Conservation (phyloP, 176 grass and related monocot species). For the Aegilops bicornis region DNA sequence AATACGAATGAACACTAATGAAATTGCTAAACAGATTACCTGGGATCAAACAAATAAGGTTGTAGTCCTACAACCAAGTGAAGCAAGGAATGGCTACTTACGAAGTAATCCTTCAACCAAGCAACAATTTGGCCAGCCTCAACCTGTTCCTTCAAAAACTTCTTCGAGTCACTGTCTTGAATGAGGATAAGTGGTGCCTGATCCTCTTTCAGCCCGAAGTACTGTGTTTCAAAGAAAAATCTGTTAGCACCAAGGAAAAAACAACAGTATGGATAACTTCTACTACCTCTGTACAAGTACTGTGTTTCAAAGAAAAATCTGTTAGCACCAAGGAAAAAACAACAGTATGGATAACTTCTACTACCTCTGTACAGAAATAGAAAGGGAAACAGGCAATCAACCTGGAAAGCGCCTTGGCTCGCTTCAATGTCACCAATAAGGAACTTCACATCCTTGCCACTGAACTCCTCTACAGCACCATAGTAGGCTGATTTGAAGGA, state of each 20-base stretch:
- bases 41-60: not conserved
- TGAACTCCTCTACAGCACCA: conserved; percentile 61
- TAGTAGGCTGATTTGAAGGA: conserved; percentile 67
- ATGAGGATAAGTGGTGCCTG: conserved; percentile 76
- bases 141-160: conserved; percentile 79
- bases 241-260: conserved; percentile 11
- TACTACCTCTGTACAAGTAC: no score
- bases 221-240: conserved; percentile 43
- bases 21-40: conserved; percentile 3
- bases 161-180: conserved; percentile 67
- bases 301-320: conserved; percentile 25
- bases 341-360: not conserved
- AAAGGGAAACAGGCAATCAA: conserved; percentile 28
- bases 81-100: conserved; percentile 23
- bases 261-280: no score
- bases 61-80: no score
- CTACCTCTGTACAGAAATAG: not conserved
- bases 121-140: conserved; percentile 61
- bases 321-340: conserved; percentile 11
- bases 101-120: conserved; percentile 82
- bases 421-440: conserved; percentile 86
- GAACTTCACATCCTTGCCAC: conserved; percentile 76
- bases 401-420: conserved; percentile 85
- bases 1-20: not conserved
- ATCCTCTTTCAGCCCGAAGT: conserved; percentile 81